These are phyloP conservation scores for Durusdinium trenchii DNA, from an alignment of 73 alveolate genomes.

Conservation along the genomic window DNA sequence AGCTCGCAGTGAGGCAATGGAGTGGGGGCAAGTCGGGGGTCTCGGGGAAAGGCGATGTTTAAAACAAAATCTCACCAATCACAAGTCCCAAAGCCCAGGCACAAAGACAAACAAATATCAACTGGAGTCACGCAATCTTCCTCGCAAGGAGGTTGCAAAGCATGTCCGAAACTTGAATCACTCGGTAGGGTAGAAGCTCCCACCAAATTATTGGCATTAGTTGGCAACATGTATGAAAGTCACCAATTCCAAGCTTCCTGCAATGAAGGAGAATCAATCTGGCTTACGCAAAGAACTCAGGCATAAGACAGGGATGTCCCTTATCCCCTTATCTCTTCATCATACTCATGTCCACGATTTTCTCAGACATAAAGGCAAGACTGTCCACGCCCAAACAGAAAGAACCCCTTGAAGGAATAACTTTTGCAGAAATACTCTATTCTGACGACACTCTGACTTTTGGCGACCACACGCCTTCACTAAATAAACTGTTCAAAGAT, in stretches of 20 bases:
- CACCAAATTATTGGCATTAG: not conserved
- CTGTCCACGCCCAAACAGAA: not conserved
- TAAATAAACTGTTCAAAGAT: not conserved
- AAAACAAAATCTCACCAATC: not conserved
- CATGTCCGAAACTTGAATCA: not conserved
- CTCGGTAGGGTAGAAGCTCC: not conserved
- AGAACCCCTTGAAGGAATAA: not conserved
- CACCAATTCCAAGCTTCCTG: not conserved
- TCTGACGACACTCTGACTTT: conserved; percentile 5
- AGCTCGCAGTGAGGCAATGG: not conserved
- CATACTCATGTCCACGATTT: no score
- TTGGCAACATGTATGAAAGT: not conserved
- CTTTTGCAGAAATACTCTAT: not conserved
- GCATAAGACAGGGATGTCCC: no score
- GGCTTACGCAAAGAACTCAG: no score
- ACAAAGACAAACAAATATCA: not conserved
- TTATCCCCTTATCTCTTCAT: no score
- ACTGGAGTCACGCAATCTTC: not conserved
- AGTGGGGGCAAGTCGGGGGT: not conserved
- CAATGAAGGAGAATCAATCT: no score
- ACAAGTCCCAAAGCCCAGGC: not conserved
- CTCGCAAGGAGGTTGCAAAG: not conserved
- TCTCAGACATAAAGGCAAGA: not conserved
- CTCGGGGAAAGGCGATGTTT: not conserved
- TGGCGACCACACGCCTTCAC: not conserved